Evolutionary conservation across 2,329 filamentous ascomycete genomes (phyloP), one percentile per base, ranked within the genome.

Genomic region (Plectosphaerella plurivora): DNA sequence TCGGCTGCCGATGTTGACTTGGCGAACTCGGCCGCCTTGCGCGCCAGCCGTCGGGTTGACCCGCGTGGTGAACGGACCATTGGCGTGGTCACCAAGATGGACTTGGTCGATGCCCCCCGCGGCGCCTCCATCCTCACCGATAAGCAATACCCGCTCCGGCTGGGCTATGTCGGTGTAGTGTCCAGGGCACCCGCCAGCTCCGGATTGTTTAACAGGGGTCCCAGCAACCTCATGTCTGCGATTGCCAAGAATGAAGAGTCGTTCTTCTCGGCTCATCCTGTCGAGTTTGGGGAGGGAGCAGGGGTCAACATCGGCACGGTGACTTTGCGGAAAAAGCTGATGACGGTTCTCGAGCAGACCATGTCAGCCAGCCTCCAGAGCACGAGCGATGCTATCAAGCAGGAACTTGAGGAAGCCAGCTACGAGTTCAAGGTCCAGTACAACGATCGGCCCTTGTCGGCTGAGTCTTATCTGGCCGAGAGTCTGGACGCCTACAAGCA

Each of bases 371-470:
- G 90, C 63, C 77, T 99, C 51, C 89, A 94, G 61, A 85, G 84
- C 51, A 99, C 94, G 4, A 89, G 89, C 61, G 91, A 97, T 65
- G 91, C 91, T 10, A 97, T 99, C 59, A 87, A 88, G 56, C 91
- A 96, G 66, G 94, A 99, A 68, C 82, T 99, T 0, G 93, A 97
- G 63, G 94, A 99, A 70, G 92, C 94, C 3, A 93, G 90, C 0
- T 99, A 99, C 65, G 93, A 99, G 70, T 99, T 96, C 78, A 99
- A 99, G 68, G 94, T 99, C 5, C 95, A 99, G 68, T 99, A 99
- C 73, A 99, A 99, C 64, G 94, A 99, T 67, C 86, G 94, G 7
- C 91, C 93, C 1, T 76, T 99, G 36, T 96, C 91, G 49, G 94
- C 94, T 2, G 94, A 99, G 67, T 96, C 93, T 4, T 99, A 99